Evolutionary conservation across 352 stramenopile genomes (phyloP), one percentile per base, ranked within the genome.

Genomic region (Phytophthora parvispora): DNA sequence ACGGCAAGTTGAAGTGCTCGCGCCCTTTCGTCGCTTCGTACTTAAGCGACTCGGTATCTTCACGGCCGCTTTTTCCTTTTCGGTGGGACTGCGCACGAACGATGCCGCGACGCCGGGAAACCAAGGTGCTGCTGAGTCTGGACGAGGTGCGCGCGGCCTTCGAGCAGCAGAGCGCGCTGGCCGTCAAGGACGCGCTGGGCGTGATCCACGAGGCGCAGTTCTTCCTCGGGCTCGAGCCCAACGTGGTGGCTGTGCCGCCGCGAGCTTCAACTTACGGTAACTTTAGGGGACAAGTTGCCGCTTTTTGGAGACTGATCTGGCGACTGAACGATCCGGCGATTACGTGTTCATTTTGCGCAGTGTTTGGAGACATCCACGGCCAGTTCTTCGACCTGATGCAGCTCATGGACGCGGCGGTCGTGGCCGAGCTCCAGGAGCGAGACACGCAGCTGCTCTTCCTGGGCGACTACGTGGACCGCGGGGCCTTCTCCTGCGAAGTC

Each of bases 341-440:
- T 60, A 58, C 52, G 42, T 64, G 25, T 61, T 59, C 48, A 53
- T 29, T 43, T 57, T n/a, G 10, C 34, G 27, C 59, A 96, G 88
- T 96, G 9, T 87, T 95, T 77, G 85, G 87, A 6, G 87, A 93
- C 36, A 86, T 95, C 32, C 87, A 95, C n/a, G 85, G 87, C 8
- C 87, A 95, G 69, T 95, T 93, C 61, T 95, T 83, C 56, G 87
- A 93, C 52, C 67, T 93, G 15, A 82, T 93, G 66, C 72, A 81
- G 29, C 70, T 93, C 20, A 61, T 94, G 34, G 84, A 94, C 36
- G 69, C 72, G 24, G 69, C 83, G 34, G 80, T 61, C 5, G 59
- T 89, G 9, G 66, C 28, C 3, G 53, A 66, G n/a, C 51, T 92
- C 25, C 61, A 66, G 87, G 74, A 87, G 4, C 59, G 66, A 25